phyloP scores from a whole-genome alignment of 768 basidiomycete species.

The Leccinellum rugosiceps region DNA sequence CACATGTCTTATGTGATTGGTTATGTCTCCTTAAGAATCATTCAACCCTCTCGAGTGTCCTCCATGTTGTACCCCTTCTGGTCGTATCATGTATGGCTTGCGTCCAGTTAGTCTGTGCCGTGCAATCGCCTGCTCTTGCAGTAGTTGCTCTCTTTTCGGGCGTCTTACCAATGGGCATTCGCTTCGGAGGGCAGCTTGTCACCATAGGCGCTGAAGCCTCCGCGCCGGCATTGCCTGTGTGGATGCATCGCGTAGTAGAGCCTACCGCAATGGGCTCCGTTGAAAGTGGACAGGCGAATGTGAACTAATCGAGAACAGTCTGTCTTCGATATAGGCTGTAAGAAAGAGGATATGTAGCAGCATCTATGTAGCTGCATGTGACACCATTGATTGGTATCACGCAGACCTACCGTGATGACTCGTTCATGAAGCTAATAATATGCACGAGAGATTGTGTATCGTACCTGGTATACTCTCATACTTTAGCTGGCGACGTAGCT shows the following conservation, averaged over 20 bases:
- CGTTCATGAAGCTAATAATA: no score
- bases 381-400: no score
- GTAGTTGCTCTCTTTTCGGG: slow-evolving; percentile 6
- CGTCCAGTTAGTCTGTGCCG: slow-evolving; percentile 2
- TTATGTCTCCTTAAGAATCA: neutral
- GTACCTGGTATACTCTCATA: neutral
- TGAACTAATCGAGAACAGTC: neutral
- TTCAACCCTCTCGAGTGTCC: slow-evolving; percentile 4
- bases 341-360: no score
- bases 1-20: neutral
- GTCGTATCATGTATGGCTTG: slow-evolving; percentile 8
- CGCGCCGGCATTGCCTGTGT: neutral
- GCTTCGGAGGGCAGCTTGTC: neutral
- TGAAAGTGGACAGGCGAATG: neutral
- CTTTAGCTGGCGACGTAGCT: neutral
- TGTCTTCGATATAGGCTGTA: neutral
- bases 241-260: neutral
- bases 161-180: slow-evolving; percentile 5
- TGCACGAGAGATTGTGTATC: no score
- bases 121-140: slow-evolving; percentile 12
- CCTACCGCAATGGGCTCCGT: neutral
- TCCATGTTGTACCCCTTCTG: slow-evolving; percentile 19
- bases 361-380: no score
- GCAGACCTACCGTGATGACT: no score
- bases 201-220: neutral